Evolutionary conservation across 2,329 filamentous ascomycete species (phyloP), one percentile per base, ranked within the genome.

Genomic region (Alternaria dauci): DNA sequence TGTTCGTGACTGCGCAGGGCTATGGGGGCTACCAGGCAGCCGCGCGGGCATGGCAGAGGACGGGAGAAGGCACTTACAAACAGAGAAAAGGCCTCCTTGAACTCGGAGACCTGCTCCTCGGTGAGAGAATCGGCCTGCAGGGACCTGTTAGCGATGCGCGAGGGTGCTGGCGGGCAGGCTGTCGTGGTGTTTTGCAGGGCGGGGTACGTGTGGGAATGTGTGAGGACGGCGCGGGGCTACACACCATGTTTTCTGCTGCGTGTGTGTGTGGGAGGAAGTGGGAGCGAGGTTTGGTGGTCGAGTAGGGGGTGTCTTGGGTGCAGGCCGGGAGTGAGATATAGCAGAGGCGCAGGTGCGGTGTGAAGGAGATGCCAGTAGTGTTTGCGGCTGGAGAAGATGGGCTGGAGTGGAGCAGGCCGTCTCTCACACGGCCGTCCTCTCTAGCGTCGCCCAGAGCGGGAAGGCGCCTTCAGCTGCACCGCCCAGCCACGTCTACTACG

Each of bases 61-160:
- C 16, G 34, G 18, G 18, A 26, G 14, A 28, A 1, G 32, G 46
- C 12, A 89, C 95, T 90, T 90, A 99, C 95, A 84, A 99, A 99
- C 71, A 99, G 92, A 81, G 95, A 99, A 86, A 99, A 99, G 57
- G 95, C 95, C 86, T 99, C 95, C 91, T 98, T 99, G 88, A 98
- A 99, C 86, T 99, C 95, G 81, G 95, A 98, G 81, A 99, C 95
- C 88, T 99, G 95, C 86, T 99, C 95, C 88, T 99, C 95, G 76
- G 95, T 98, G 79, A 99, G 91, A 82, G 94, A 94, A 82, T 99
- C 95, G 81, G 94, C 94, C 94, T 98, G 81, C 59, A 51, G 34
- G 26, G 56, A 48, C 9, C 8, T 41, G 74, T 79, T 61, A 78
- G 77, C 54, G 62, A 34, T 48, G 53, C 59, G 63, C 59, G 30